phyloP scores from a whole-genome alignment of 2,329 filamentous ascomycete species.

The Cercospora berteroae region DNA sequence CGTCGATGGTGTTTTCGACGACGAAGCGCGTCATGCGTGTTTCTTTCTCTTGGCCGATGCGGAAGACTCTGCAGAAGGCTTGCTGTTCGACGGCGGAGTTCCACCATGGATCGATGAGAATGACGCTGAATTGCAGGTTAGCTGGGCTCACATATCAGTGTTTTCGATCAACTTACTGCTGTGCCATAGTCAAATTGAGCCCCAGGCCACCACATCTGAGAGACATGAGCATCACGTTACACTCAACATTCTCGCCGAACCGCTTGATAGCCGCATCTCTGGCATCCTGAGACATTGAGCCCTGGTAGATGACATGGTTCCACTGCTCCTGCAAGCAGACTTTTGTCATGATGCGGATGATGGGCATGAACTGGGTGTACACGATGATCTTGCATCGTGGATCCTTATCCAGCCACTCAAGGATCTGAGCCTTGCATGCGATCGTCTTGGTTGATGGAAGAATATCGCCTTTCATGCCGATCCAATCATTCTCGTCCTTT shows the following conservation, averaged over 20 bases:
- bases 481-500: conserved; percentile 39
- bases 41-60: conserved; percentile 62
- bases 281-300: conserved; percentile 46
- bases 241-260: conserved; percentile 44
- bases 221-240: conserved; percentile 55
- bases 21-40: conserved; percentile 60
- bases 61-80: conserved; percentile 59
- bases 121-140: conserved; percentile 38
- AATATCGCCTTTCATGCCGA: conserved; percentile 39
- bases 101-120: conserved; percentile 57
- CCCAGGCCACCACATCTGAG: conserved; percentile 58
- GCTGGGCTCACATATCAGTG: not conserved
- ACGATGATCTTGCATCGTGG: conserved; percentile 54
- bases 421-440: conserved; percentile 47
- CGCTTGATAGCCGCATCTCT: conserved; percentile 48
- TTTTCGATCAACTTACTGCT: not conserved
- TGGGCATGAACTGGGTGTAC: conserved; percentile 59
- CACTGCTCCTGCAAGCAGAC: conserved; percentile 54
- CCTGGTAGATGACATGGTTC: conserved; percentile 50
- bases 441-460: conserved; percentile 48
- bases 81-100: conserved; percentile 46
- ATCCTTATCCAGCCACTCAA: conserved; percentile 48
- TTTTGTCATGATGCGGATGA: conserved; percentile 51
- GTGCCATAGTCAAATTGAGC: conserved; percentile 60
- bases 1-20: conserved; percentile 58